Conservation (phyloP, 2,329 filamentous ascomycete genomes). For the Bertia moriformis region DNA sequence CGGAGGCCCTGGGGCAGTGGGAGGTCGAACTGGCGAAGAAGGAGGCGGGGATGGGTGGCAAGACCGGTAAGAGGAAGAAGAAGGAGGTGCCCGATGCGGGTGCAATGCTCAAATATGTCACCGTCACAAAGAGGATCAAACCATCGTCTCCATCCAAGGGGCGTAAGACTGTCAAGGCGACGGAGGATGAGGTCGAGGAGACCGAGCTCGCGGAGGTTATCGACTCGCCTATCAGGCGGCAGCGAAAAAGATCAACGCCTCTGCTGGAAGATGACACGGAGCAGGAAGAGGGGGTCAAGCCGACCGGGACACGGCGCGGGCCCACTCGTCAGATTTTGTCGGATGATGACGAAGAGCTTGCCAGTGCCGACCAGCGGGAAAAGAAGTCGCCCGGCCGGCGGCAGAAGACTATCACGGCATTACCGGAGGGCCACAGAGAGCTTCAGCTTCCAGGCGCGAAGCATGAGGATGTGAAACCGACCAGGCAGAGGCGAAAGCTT, state of each 20-base stretch:
- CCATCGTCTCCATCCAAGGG: background rate
- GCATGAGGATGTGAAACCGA: too few relatives aligned
- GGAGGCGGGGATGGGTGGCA: background rate
- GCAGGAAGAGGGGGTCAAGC: too few relatives aligned
- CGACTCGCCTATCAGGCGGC: background rate
- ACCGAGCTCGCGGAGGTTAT: background rate
- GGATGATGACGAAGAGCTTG: too few relatives aligned
- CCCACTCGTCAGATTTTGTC: background rate
- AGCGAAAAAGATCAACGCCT: background rate
- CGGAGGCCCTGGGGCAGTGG: background rate
- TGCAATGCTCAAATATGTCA: constrained; percentile 11
- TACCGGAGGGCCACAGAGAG: too few relatives aligned
- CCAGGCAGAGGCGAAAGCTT: too few relatives aligned
- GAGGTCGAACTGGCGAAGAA: background rate
- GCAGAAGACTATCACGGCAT: too few relatives aligned
- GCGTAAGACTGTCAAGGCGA: background rate
- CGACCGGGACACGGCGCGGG: background rate
- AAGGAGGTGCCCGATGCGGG: background rate
- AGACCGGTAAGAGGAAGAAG: background rate
- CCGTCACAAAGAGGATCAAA: constrained; percentile 8
- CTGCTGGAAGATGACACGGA: too few relatives aligned
- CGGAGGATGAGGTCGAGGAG: background rate
- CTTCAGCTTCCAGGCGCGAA: too few relatives aligned
- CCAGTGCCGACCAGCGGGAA: too few relatives aligned
- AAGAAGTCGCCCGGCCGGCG: too few relatives aligned